A percentile compares a stretch with the other conserved stretches of the same genome.
Conservation (phyloP, 2,329 filamentous ascomycete species). For the Pestalotiopsis sp. region DNA sequence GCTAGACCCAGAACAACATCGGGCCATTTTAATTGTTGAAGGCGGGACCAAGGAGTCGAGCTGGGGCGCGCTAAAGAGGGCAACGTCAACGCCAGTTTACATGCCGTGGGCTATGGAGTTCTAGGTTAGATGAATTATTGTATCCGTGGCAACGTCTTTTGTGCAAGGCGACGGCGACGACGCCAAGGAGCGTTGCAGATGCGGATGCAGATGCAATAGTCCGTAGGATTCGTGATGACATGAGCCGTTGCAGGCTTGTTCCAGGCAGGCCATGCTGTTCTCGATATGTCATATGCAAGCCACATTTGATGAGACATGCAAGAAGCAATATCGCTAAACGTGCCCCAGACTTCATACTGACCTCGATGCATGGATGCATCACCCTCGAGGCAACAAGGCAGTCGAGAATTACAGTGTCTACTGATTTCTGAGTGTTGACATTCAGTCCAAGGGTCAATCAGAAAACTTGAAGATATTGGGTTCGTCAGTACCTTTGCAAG, state of each 20-base stretch:
- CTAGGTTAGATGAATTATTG: neutral
- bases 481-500: neutral
- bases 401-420: neutral
- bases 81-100: constrained; percentile 3
- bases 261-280: neutral
- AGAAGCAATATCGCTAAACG: neutral
- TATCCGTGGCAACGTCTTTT: constrained; percentile 2
- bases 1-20: neutral
- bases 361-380: neutral
- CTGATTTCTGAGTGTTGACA: neutral
- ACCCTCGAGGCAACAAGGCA: neutral
- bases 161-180: neutral
- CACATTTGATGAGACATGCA: neutral
- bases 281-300: neutral
- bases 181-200: neutral
- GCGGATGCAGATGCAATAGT: no score
- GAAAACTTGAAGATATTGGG: neutral
- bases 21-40: neutral
- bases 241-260: neutral
- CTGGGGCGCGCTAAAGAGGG: constrained; percentile 5
- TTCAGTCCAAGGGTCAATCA: neutral
- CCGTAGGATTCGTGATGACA: neutral
- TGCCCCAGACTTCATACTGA: neutral
- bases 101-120: neutral
- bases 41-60: neutral